Percentiles rank a stretch among this genome's conserved stretches.
Evolutionary conservation across 148 eudicot genomes (phyloP).

Genomic region (Camellia lanceoleosa): DNA sequence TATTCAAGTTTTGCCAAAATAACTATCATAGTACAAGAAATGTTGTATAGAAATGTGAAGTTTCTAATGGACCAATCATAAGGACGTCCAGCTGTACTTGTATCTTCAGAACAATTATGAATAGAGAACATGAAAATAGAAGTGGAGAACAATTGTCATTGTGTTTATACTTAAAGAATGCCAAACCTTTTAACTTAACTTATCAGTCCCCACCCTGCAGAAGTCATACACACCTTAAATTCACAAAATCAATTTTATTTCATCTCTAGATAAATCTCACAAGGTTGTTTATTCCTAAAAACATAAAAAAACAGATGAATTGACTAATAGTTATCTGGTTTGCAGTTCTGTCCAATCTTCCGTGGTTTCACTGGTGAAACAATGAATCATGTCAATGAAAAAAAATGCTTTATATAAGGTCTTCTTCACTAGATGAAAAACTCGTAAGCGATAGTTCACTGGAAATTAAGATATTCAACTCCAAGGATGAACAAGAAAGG

Average conservation of each 20-base stretch:
- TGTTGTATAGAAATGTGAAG: neutral
- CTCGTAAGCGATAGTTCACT: neutral
- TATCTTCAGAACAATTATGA: neutral
- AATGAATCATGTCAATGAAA: neutral
- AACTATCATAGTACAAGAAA: neutral
- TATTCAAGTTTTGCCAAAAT: slow-evolving; percentile 1
- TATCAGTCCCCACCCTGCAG: too few species aligned
- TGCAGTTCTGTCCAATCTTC: neutral
- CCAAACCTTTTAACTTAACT: neutral
- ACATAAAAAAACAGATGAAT: neutral
- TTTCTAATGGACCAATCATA: too few species aligned
- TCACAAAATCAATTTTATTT: neutral
- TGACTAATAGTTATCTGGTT: neutral
- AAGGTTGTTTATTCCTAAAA: neutral
- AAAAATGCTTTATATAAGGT: neutral
- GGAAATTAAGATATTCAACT: neutral
- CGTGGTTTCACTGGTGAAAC: neutral
- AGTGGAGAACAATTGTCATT: too few species aligned
- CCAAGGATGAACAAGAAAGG: neutral
- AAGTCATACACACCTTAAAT: neutral
- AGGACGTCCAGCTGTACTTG: too few species aligned
- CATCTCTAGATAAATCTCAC: neutral
- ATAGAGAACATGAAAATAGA: too few species aligned
- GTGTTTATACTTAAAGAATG: neutral
- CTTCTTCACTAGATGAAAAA: neutral